These are phyloP conservation scores for Erodium maritimum DNA, from an alignment of 345 rosid species.

Conservation along the genomic window DNA sequence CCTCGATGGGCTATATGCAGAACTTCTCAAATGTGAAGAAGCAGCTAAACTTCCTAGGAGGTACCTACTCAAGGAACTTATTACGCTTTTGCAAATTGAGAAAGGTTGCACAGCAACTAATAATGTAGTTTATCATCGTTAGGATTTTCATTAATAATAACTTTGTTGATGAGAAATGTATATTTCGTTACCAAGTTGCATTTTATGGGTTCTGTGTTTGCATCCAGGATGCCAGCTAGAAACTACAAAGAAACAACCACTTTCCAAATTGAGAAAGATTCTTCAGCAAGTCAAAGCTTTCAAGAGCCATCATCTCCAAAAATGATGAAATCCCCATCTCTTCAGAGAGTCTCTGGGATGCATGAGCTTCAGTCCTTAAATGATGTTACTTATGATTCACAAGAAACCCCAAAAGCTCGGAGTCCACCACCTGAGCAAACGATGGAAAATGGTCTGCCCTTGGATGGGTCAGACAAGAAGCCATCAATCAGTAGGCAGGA, in stretches of 20 bases:
- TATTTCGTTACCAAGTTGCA: too few relatives aligned
- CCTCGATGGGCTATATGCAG: slow-evolving; percentile 73
- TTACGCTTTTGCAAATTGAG: too few relatives aligned
- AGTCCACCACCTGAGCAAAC: slow-evolving; percentile 73
- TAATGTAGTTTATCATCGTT: too few relatives aligned
- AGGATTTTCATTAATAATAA: too few relatives aligned
- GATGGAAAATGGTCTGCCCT: slow-evolving; percentile 55
- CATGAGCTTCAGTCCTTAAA: slow-evolving; percentile 28
- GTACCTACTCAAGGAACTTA: slow-evolving; percentile 24
- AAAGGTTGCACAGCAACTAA: too few relatives aligned
- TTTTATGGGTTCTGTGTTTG: too few relatives aligned
- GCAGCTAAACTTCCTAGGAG: slow-evolving; percentile 94
- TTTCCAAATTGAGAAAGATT: slow-evolving; percentile 82
- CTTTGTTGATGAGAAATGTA: too few relatives aligned
- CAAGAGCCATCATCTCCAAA: slow-evolving; percentile 88
- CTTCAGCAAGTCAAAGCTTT: slow-evolving; percentile 71
- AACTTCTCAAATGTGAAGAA: slow-evolving; percentile 93
- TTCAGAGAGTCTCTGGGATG: slow-evolving; percentile 62
- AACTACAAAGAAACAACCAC: slow-evolving; percentile 48
- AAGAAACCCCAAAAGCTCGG: slow-evolving; percentile 56
- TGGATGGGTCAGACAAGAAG: slow-evolving; percentile 62
- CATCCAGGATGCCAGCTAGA: slow-evolving; percentile 81
- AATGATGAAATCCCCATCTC: slow-evolving; percentile 85
- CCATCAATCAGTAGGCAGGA: slow-evolving; percentile 95
- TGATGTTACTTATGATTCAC: slow-evolving; percentile 21